Base-by-base conservation (phyloP, 257 asterid species). In the Solanum dulcamara region DNA sequence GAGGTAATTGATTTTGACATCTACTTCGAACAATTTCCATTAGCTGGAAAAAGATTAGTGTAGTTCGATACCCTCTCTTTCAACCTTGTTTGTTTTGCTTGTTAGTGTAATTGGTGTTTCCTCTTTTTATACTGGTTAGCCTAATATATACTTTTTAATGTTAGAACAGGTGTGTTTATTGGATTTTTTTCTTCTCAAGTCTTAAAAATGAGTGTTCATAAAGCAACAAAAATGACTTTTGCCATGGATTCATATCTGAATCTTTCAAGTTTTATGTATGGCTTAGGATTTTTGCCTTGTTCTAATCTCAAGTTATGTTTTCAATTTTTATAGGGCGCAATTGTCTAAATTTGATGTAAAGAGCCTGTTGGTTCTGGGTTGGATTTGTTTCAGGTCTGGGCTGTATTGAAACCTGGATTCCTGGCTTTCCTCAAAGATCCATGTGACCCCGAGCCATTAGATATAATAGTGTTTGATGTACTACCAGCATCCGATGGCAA, bases 381-480 rank as follows among this genome's bases (percentile, higher is more conserved):
- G 86, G 85, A 81, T 85, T 74, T 74, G 84, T 57, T 93, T 75
- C 92, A 96, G 99, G 99, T 96, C 79, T 96, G 99, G 99, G 98
- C 98, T 20, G 98, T 96, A 51, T 88, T 96, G 46, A 96, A 96
- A 87, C 98, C 99, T 86, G 98, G 99, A 88, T 96, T 96, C 89
- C 86, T 96, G 94, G 99, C 98, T 87, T 92, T 96, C 82, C 97
- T 96, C 72, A 96, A 92, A 88, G 95, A 93, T 88, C 99, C 98
- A 24, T 94, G 91, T 87, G 98, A 96, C 85, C 87, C 93, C 71
- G 92, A 87, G 88, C 99, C 97, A 77, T 81, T 96, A 74, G 99
- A 96, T 87, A 94, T 96, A 87, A 89, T 96, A 87, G 97, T 96
- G 64, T 96, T 96, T 90, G 98, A 96, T 93, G 97, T 96, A 68